Evolutionary conservation across 495 filamentous ascomycete species (phyloP).

Genomic region (Lasiosphaeria miniovina): DNA sequence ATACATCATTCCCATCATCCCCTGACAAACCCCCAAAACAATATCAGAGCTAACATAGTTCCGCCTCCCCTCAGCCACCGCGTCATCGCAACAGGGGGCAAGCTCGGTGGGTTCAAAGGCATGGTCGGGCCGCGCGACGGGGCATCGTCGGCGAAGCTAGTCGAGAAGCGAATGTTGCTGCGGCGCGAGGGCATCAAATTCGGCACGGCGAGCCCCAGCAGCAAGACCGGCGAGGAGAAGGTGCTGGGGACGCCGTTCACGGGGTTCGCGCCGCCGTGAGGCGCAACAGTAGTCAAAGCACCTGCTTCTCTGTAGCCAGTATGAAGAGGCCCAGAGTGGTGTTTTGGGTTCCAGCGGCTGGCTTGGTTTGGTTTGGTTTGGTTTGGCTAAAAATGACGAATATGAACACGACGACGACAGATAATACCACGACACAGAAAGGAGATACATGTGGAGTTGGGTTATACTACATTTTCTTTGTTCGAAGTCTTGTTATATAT

Average conservation of each 20-base stretch:
- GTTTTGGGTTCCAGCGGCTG: too few relatives aligned
- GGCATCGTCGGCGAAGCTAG: slow-evolving; percentile 32
- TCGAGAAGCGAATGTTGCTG: slow-evolving; percentile 42
- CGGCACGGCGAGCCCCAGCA: slow-evolving; percentile 11
- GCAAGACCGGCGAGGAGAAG: slow-evolving; percentile 15
- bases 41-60: neutral
- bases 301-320: too few relatives aligned
- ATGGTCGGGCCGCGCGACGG: slow-evolving; percentile 34
- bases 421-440: too few relatives aligned
- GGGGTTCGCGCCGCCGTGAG: slow-evolving; percentile 22
- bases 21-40: slow-evolving; percentile 1
- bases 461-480: too few relatives aligned
- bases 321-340: too few relatives aligned
- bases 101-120: slow-evolving; percentile 53
- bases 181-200: slow-evolving; percentile 41
- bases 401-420: too few relatives aligned
- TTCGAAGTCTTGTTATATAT: too few relatives aligned
- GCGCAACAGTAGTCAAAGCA: too few relatives aligned
- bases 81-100: slow-evolving; percentile 43
- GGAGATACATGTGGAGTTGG: too few relatives aligned
- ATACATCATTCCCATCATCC: neutral
- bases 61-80: slow-evolving; percentile 32
- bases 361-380: too few relatives aligned
- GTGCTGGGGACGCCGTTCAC: slow-evolving; percentile 46
- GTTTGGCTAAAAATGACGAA: too few relatives aligned